These are phyloP conservation scores for Wallacemonas sp. DNA, from an alignment of 208 protist species.

Conservation along the genomic window DNA sequence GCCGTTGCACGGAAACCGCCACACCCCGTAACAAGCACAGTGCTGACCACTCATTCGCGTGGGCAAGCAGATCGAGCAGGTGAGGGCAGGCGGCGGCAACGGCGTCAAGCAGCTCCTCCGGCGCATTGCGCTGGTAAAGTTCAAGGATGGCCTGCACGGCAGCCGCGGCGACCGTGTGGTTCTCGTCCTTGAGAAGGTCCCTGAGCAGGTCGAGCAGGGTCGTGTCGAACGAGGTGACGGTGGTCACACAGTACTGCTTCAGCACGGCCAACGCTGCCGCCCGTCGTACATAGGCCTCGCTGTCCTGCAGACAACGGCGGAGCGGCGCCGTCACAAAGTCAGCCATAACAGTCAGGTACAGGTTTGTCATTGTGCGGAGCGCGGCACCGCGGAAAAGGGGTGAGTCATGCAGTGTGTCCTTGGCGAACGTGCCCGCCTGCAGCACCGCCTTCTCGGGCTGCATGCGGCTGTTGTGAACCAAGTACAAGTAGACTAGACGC, in stretches of 20 bases:
- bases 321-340: slow-evolving; percentile 97
- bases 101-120: slow-evolving; percentile 22
- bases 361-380: slow-evolving; percentile 98
- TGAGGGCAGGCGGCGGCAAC: background rate
- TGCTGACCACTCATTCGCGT: background rate
- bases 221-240: slow-evolving; percentile 82
- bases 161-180: slow-evolving; percentile 97
- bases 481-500: slow-evolving; percentile 99
- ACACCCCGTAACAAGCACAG: background rate
- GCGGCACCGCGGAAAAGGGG: slow-evolving; percentile 97
- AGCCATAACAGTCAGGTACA: slow-evolving; percentile 96
- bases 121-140: slow-evolving; percentile 37
- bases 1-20: background rate
- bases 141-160: slow-evolving; percentile 92
- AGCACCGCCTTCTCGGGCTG: slow-evolving; percentile 97
- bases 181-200: slow-evolving; percentile 94
- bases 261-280: slow-evolving; percentile 96
- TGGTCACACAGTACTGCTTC: slow-evolving; percentile 97
- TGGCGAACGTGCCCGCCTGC: slow-evolving; percentile 96
- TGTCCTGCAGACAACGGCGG: slow-evolving; percentile 90
- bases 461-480: slow-evolving; percentile 97
- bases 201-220: slow-evolving; percentile 88
- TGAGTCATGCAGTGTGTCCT: slow-evolving; percentile 95
- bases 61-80: background rate
- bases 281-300: slow-evolving; percentile 98